Percentiles rank a stretch among this genome's conserved stretches.
These are phyloP conservation scores for Myxozyma mucilagina DNA, from an alignment of 805 yeast genomes.

Conservation along the genomic window DNA sequence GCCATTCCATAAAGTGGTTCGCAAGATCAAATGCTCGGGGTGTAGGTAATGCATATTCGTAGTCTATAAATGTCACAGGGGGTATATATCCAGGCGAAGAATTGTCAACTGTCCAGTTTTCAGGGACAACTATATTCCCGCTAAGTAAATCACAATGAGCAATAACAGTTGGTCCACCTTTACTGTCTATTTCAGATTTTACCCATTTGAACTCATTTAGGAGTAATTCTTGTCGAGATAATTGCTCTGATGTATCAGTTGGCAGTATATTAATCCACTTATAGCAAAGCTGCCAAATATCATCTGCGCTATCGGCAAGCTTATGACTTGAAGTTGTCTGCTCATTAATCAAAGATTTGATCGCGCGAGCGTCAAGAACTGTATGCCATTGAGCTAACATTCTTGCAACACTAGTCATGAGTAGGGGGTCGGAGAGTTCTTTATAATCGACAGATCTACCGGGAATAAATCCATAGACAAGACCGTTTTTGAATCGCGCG, in stretches of 20 bases:
- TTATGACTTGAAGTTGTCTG: constrained; percentile 1
- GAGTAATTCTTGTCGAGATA: constrained; percentile 45
- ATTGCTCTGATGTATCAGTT: constrained; percentile 38
- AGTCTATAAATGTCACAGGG: constrained; percentile 60
- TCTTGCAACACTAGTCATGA: constrained; percentile 62
- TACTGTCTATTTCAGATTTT: constrained; percentile 42
- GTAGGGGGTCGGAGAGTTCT: constrained; percentile 50
- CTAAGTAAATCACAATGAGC: constrained; percentile 71
- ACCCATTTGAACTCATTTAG: constrained; percentile 59
- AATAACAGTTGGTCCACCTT: constrained; percentile 56
- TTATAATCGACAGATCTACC: constrained; percentile 61
- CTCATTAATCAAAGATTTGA: constrained; percentile 41
- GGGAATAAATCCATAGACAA: constrained; percentile 66
- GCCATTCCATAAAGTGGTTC: constrained; percentile 78
- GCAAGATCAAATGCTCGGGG: constrained; percentile 76
- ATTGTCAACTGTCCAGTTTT: constrained; percentile 34
- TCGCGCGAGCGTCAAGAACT: constrained; percentile 47
- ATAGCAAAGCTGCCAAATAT: constrained; percentile 60
- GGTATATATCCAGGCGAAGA: constrained; percentile 23
- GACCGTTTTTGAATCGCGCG: constrained; percentile 70
- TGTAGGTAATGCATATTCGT: constrained; percentile 70
- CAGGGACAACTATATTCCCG: constrained; percentile 70
- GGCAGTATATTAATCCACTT: constrained; percentile 69
- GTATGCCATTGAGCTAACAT: constrained; percentile 73
- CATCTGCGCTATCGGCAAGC: constrained; percentile 40